Evolutionary conservation across 2,329 filamentous ascomycete genomes (phyloP), one percentile per base, ranked within the genome.

Genomic region (Clonostachys chloroleuca): DNA sequence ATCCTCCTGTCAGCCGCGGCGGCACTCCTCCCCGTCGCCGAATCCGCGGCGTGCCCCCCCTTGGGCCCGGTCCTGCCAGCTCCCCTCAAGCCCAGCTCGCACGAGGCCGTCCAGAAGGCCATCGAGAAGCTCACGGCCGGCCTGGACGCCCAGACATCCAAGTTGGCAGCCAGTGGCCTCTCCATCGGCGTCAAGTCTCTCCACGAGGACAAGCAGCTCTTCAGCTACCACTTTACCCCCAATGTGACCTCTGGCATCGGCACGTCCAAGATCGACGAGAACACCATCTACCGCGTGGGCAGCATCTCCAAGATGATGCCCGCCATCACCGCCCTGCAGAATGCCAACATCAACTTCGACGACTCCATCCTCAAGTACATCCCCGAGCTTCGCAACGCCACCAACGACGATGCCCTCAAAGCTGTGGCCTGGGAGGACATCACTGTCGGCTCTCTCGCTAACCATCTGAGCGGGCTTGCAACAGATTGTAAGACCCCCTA

Each of bases 381-480:
- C 6, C 71, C 74, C 0, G 62, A 68, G 43, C 54, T 68, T 40
- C 57, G 48, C 37, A 51, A 58, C 6, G 52, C 54, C 3, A 52
- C 45, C 6, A 46, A 57, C 2, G 45, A 56, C 7, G 60, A 67
- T 42, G 53, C 54, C 5, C 56, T 70, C 8, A 56, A 59, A 20
- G 57, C 61, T 2, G 57, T 72, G 3, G 56, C 66, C 40, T 79
- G 74, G 74, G 65, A 75, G 35, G 67, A 72, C 10, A 59, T 79
- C 34, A 78, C 73, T 0, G 57, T 76, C 6, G 64, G 63, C 5
- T 63, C 70, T 17, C 56, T 78, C 9, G 69, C 72, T 2, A 66
- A 62, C 4, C 74, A 78, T 40, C 60, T 77, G 12, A 66, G 67
- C 14, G 75, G 75, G 0, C 56, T 76, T 20, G 61, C 56, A 1